Conservation (phyloP, 768 basidiomycete genomes). For the Lactarius deliciosus region DNA sequence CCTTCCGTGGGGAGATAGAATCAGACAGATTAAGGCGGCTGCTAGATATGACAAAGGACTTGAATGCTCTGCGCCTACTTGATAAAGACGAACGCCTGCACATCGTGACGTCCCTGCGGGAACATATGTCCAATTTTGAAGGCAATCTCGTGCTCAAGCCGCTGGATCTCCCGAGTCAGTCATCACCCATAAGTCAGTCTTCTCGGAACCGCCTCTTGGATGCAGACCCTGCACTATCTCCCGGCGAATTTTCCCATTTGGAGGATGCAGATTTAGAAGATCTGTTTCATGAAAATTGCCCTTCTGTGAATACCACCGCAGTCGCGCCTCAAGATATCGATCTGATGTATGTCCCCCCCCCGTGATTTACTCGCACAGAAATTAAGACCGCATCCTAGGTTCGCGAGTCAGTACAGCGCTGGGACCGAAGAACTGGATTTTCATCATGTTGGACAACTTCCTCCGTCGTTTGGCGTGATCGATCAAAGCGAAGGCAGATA, state of each 20-base stretch:
- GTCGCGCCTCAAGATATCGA: constrained; percentile 9
- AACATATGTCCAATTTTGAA: constrained; percentile 8
- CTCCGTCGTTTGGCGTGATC: not conserved
- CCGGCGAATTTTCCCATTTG: not conserved
- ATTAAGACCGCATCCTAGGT: constrained; percentile 7
- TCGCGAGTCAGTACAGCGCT: constrained; percentile 3
- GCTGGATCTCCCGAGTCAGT: not conserved
- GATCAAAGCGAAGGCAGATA: constrained; percentile 48
- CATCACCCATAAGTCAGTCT: not conserved
- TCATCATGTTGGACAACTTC: not conserved
- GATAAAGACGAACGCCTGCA: constrained; percentile 31
- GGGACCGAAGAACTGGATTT: constrained; percentile 14
- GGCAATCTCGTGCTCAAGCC: constrained; percentile 1
- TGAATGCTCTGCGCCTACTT: constrained; percentile 30
- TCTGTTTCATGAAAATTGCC: not conserved
- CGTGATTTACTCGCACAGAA: not conserved
- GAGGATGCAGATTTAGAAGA: constrained; percentile 15
- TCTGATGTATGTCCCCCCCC: constrained; percentile 11
- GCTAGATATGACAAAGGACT: constrained; percentile 33
- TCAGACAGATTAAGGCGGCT: constrained; percentile 56
- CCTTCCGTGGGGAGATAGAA: constrained; percentile 58
- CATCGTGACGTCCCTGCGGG: constrained; percentile 38
- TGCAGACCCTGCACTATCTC: not conserved
- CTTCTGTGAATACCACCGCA: not conserved
- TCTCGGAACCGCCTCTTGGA: constrained; percentile 2